Evolutionary conservation across 176 grass and related monocot genomes (phyloP).

Genomic region (Tillandsia leiboldiana): DNA sequence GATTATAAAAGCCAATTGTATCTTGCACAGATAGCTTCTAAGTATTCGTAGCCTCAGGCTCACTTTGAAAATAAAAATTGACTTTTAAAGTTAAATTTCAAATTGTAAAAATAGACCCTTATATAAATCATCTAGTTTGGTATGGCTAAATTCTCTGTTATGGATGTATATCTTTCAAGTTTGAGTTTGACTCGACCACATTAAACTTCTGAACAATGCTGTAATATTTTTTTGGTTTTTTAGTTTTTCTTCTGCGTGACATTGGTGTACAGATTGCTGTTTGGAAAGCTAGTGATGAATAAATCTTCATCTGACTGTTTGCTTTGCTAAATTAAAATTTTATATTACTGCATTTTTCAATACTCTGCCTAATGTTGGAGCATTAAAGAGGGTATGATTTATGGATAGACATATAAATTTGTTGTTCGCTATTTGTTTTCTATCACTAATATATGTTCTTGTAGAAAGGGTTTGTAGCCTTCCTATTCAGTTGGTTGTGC

Average conservation of each 20-base stretch:
- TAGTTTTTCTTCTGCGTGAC: background rate
- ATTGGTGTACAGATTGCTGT: too few species aligned
- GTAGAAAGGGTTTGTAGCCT: too few species aligned
- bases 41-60: too few species aligned
- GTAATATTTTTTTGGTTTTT: background rate
- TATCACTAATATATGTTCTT: too few species aligned
- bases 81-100: too few species aligned
- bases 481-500: too few species aligned
- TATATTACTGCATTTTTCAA: background rate
- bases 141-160: background rate
- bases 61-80: too few species aligned
- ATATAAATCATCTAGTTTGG: background rate
- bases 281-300: background rate
- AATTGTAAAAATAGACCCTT: too few species aligned
- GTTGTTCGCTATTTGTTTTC: too few species aligned
- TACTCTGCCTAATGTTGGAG: too few species aligned
- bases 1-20: too few species aligned
- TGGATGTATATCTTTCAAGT: background rate
- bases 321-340: background rate
- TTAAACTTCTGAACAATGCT: background rate
- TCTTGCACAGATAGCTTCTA: background rate
- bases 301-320: background rate
- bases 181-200: background rate
- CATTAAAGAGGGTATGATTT: background rate
- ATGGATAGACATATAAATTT: background rate